phyloP scores from a whole-genome alignment of 495 filamentous ascomycete genomes.

The Penicillium flavigenum region DNA sequence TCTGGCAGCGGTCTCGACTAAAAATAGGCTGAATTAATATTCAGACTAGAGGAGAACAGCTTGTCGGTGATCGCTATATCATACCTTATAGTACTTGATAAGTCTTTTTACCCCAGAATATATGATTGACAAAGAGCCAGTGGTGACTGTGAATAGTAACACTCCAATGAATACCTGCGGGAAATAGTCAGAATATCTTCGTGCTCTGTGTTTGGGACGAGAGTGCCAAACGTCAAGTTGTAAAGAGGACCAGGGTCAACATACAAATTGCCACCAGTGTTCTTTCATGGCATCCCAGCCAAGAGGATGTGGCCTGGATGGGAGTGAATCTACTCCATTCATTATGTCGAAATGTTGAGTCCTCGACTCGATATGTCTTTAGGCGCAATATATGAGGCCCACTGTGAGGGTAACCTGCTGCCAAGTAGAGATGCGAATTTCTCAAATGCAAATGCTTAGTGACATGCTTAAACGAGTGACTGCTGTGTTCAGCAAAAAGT shows the following conservation, averaged over 20 bases:
- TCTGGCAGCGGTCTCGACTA: slow-evolving; percentile 32
- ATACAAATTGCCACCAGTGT: slow-evolving; percentile 48
- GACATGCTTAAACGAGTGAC: slow-evolving; percentile 11
- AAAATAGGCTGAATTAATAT: background rate
- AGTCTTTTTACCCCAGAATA: slow-evolving; percentile 26
- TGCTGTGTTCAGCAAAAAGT: background rate
- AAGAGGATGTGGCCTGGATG: slow-evolving; percentile 29
- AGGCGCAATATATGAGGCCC: background rate
- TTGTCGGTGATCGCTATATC: background rate
- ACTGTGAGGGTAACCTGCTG: background rate
- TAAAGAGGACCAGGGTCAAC: slow-evolving; percentile 18
- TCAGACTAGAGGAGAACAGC: background rate
- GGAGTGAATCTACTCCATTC: slow-evolving; percentile 29
- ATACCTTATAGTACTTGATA: slow-evolving; percentile 38
- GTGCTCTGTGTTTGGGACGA: background rate
- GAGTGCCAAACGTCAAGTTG: slow-evolving; percentile 4
- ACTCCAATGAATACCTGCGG: slow-evolving; percentile 41
- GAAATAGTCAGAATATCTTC: slow-evolving; percentile 16
- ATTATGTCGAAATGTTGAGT: slow-evolving; percentile 12
- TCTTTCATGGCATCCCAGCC: slow-evolving; percentile 39
- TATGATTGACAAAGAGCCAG: slow-evolving; percentile 34
- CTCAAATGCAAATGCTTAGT: slow-evolving; percentile 1
- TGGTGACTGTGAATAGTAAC: slow-evolving; percentile 33
- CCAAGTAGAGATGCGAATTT: background rate
- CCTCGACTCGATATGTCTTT: slow-evolving; percentile 3